Base-by-base conservation (phyloP, 2,329 filamentous ascomycete genomes). In the Nigrospora osmanthi region DNA sequence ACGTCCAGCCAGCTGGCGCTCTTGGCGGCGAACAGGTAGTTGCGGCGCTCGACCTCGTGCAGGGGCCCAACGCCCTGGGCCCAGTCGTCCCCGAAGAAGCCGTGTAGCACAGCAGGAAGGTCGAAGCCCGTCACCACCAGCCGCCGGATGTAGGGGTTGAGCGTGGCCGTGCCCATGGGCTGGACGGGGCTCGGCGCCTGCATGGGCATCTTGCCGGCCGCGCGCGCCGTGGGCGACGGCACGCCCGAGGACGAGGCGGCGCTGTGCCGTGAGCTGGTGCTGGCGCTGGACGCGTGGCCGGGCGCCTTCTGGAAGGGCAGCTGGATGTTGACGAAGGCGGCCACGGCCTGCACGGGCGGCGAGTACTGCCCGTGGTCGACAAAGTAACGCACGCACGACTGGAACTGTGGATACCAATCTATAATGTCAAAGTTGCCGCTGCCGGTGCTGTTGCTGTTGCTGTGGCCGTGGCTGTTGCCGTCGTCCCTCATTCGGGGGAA, bases 11-110 rank as follows among this genome's bases (percentile, higher is more conserved):
- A 97, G 42, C 81, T 88, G 23, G 87, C 86, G 58, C 88, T 93
- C 70, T 97, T 98, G 12, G 90, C 88, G 0, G 91, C 88, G 61
- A 97, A 97, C 32, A 98, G 76, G 61, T 93, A 98, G 62, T 98
- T 98, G 45, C 89, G 80, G 42, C 93, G 79, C 66, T 98, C 93
- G 52, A 86, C 83, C 62, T 96, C 88, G 59, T 95, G 87, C 47
- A 96, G 71, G 11, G 83, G 80, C 0, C 89, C 86, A 40, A 97
- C 76, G 2, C 93, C 93, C 16, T 77, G 71, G 32, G 71, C 66
- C 87, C 90, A 98, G 60, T 95, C 85, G 52, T 96, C 87, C n/a
- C 93, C 93, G 56, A 97, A 98, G 69, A 96, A 95, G 11, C 89
- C 89, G 59, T 95, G 88, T 48, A 98, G 71, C n/a, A 97, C 83